phyloP scores from a whole-genome alignment of 306 rosid genomes.

The Citrullus amarus region DNA sequence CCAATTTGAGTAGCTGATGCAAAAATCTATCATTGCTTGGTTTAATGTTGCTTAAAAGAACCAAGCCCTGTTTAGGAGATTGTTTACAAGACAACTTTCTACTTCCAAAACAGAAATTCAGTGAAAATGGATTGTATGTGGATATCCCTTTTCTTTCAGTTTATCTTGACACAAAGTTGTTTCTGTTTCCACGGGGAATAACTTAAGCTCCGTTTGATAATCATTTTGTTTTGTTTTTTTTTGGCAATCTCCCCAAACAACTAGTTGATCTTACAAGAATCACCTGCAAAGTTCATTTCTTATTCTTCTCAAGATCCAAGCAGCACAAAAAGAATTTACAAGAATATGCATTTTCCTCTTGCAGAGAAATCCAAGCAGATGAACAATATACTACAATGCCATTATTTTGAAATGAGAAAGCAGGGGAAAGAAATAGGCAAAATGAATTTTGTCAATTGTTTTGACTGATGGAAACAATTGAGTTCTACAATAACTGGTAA shows the following conservation, averaged over 20 bases:
- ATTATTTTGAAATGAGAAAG: neutral
- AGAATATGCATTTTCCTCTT: neutral
- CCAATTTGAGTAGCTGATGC: neutral
- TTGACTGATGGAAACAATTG: neutral
- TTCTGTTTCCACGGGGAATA: neutral
- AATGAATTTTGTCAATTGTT: slow-evolving; percentile 6
- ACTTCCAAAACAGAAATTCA: neutral
- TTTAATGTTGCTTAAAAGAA: neutral
- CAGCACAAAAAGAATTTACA: neutral
- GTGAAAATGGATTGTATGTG: neutral
- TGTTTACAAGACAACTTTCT: neutral
- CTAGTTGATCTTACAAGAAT: neutral
- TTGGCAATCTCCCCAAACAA: neutral
- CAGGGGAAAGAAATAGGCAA: neutral
- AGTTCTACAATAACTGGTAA: neutral
- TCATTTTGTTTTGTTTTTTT: neutral
- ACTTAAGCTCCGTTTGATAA: neutral
- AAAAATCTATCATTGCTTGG: neutral
- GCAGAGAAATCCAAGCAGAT: neutral
- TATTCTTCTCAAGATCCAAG: neutral
- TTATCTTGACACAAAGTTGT: neutral
- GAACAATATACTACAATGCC: neutral
- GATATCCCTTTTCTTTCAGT: neutral
- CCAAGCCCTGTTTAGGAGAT: neutral
- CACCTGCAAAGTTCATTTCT: neutral